Evolutionary conservation across 345 rosid species (phyloP), one percentile per base, ranked within the genome.

Genomic region (Rhodamnia rubescens): DNA sequence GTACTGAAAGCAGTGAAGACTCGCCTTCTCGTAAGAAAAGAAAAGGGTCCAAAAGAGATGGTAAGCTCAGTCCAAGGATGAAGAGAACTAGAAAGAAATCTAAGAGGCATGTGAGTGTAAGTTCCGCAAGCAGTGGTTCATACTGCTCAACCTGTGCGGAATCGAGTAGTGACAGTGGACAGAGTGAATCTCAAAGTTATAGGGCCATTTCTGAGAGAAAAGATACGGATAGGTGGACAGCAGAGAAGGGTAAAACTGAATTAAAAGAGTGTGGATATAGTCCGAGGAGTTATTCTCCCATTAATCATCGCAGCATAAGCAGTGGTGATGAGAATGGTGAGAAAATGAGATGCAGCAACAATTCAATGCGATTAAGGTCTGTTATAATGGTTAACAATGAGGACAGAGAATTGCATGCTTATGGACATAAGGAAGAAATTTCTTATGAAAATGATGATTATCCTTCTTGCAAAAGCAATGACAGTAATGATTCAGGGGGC

Each of bases 381-480:
- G 92, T 95, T 87, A 80, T 95, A 84, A 91, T 89, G 69, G 89
- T 91, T 78, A 32, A 85, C 69, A 92, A 61, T 56, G 92, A 90
- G 49, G 90, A 27, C 44, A 53, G 78, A 61, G 85, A 86, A 55
- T 53, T 85, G 83, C 87, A 85, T 11, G 50, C 81, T 36, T 91
- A 87, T 74, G 91, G 90, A 85, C 88, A 89, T 59, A 91, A 88
- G 86, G 92, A 93, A 53, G 96, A 92, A 86, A 87, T 91, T 58
- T 86, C 85, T 21, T 90, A 87, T 89, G 92, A 92, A 85, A 87
- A 88, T 22, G 92, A 90, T 87, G 96, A 90, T 84, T 92, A 92
- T 74, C 96, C 95, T 84, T 90, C 91, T 86, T 88, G 87, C 89
- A 89, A 82, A 89, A 92, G 92, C 88, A 87, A 89, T 84, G 93